Evolutionary conservation across 805 yeast species (phyloP).

Genomic region (Monosporozyma aerobia): DNA sequence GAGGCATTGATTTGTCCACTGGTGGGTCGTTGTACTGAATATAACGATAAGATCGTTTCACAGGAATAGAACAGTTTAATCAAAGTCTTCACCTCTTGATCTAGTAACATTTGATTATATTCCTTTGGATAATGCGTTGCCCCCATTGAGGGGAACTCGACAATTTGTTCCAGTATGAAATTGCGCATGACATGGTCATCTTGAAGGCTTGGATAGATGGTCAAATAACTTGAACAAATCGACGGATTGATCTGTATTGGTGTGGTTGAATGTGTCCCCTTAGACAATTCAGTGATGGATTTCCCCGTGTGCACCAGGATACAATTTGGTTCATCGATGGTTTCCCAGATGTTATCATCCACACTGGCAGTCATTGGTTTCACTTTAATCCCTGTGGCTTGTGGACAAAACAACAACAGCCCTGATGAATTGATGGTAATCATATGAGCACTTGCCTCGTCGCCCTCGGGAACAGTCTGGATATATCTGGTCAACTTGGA

Average conservation of each 20-base stretch:
- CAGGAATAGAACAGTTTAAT: slow-evolving; percentile 11
- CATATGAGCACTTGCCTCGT: slow-evolving; percentile 10
- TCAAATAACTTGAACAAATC: slow-evolving; percentile 9
- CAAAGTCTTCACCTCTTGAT: slow-evolving; percentile 15
- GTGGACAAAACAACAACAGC: slow-evolving; percentile 22
- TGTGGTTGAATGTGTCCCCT: slow-evolving; percentile 18
- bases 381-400: slow-evolving; percentile 17
- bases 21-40: slow-evolving; percentile 16
- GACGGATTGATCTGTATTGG: slow-evolving; percentile 14
- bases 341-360: slow-evolving; percentile 22
- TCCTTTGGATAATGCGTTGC: slow-evolving; percentile 16
- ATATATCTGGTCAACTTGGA: slow-evolving; percentile 16
- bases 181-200: slow-evolving; percentile 7
- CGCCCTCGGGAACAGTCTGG: background rate
- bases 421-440: slow-evolving; percentile 15
- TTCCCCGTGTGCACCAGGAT: slow-evolving; percentile 24
- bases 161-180: slow-evolving; percentile 17
- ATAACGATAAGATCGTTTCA: slow-evolving; percentile 25
- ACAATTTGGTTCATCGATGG: slow-evolving; percentile 20
- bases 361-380: slow-evolving; percentile 18
- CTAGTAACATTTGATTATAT: slow-evolving; percentile 9
- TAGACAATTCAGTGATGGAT: slow-evolving; percentile 13
- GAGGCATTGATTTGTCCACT: slow-evolving; percentile 12
- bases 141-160: slow-evolving; percentile 20
- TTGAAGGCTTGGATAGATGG: slow-evolving; percentile 13